Conservation (phyloP, 78 protist species). For the Planoprotostelium fungivorum region DNA sequence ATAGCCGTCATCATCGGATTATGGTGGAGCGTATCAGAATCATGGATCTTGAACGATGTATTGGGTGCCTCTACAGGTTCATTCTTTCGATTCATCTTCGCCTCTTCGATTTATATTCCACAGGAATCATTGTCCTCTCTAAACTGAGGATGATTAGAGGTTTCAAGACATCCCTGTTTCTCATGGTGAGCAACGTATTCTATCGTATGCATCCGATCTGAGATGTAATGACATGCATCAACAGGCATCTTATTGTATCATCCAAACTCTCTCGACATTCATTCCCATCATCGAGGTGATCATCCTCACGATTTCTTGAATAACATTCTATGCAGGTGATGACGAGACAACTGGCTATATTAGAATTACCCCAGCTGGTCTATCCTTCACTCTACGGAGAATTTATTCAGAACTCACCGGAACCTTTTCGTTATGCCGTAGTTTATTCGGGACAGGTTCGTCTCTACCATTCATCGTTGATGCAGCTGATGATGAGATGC, state of each 20-base stretch:
- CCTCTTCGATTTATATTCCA: too few relatives aligned
- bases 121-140: not conserved
- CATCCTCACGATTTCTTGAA: not conserved
- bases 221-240: too few relatives aligned
- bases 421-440: not conserved
- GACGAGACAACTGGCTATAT: not conserved
- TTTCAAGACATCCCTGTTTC: not conserved
- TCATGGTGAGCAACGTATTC: not conserved
- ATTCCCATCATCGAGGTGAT: not conserved
- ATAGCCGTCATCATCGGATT: not conserved
- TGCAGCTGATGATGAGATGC: too few relatives aligned
- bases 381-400: not conserved
- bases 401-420: not conserved
- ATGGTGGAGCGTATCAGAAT: not conserved
- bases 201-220: not conserved
- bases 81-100: too few relatives aligned
- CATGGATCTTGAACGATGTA: not conserved
- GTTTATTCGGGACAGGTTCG: not conserved
- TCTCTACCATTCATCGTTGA: too few relatives aligned
- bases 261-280: not conserved
- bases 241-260: not conserved
- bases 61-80: not conserved
- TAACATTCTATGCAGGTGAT: not conserved
- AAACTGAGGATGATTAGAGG: not conserved
- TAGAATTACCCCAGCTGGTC: not conserved